A percentile compares a stretch with the other conserved stretches of the same genome.
phyloP scores from a whole-genome alignment of 148 eudicot species.

The Arbutus unedo region DNA sequence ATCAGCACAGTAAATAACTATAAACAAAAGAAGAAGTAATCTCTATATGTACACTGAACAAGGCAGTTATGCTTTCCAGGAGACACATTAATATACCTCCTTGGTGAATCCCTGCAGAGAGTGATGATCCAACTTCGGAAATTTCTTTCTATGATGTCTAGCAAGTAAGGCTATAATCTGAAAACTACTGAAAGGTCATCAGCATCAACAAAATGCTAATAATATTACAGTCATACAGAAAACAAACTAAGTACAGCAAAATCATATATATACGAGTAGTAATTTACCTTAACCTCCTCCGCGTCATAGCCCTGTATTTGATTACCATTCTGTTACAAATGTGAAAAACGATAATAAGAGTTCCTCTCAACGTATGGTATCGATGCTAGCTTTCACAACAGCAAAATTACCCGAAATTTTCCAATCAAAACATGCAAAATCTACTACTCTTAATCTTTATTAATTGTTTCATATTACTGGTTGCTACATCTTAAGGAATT shows the following conservation, averaged over 20 bases:
- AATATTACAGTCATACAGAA: background rate
- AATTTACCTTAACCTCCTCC: constrained; percentile 56
- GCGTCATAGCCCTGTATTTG: constrained; percentile 47
- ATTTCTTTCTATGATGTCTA: constrained; percentile 68
- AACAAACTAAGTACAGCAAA: background rate
- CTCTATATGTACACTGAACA: background rate
- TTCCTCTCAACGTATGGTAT: background rate
- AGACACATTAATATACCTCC: constrained; percentile 41
- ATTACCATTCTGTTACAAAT: constrained; percentile 44
- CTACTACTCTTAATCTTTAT: background rate
- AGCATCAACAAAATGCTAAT: constrained; percentile 4
- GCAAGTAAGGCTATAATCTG: constrained; percentile 71
- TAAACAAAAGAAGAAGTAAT: background rate
- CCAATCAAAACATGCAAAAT: background rate
- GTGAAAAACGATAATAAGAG: constrained; percentile 5
- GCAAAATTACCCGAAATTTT: background rate
- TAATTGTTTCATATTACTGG: background rate
- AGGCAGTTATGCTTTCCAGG: constrained; percentile 10
- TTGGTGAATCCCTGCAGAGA: constrained; percentile 38
- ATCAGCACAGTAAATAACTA: background rate
- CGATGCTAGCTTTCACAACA: background rate
- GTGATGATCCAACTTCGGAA: constrained; percentile 36
- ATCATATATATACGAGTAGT: background rate
- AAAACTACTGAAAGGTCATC: constrained; percentile 18
- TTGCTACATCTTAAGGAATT: background rate